A percentile compares a stretch with the other conserved stretches of the same genome.
These are phyloP conservation scores for Chrysoporthe puriensis DNA, from an alignment of 2,329 filamentous ascomycete species.

Conservation along the genomic window DNA sequence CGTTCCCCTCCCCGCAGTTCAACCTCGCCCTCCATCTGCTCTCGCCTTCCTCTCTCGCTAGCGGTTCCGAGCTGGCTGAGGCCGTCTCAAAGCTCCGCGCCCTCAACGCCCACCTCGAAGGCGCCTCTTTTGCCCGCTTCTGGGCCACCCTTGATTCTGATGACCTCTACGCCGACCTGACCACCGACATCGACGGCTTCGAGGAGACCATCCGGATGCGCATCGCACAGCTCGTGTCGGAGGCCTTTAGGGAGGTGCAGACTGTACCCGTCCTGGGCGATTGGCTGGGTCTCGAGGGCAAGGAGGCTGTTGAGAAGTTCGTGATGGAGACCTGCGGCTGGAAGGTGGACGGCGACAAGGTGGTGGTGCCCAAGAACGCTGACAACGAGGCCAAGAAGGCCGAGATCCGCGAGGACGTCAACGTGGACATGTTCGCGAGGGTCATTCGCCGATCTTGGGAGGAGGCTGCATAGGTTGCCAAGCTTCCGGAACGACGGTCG, in stretches of 20 bases:
- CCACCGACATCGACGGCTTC: constrained; percentile 92
- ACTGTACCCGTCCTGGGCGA: constrained; percentile 66
- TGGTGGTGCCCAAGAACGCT: constrained; percentile 86
- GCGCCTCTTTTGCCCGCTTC: constrained; percentile 88
- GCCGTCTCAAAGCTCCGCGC: constrained; percentile 84
- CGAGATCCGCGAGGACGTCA: constrained; percentile 93
- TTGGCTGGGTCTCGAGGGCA: constrained; percentile 72
- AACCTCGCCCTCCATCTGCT: constrained; percentile 92
- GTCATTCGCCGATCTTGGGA: constrained; percentile 86
- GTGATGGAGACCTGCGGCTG: constrained; percentile 85
- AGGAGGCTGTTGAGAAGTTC: constrained; percentile 73
- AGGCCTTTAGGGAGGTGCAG: constrained; percentile 75
- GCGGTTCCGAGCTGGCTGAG: constrained; percentile 76
- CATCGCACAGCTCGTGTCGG: constrained; percentile 85
- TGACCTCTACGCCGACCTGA: constrained; percentile 93
- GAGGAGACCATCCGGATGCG: constrained; percentile 90
- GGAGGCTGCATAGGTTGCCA: constrained; percentile 64
- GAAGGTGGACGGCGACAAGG: constrained; percentile 70
- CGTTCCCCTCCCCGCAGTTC: constrained; percentile 97
- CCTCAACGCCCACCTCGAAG: constrained; percentile 86
- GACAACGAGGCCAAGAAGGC: constrained; percentile 98
- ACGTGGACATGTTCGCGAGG: constrained; percentile 81
- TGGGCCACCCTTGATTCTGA: constrained; percentile 92
- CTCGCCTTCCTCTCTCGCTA: constrained; percentile 75
- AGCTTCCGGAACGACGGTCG: too few relatives aligned